Percentiles rank a stretch among this genome's conserved stretches.
Conservation (phyloP, 805 yeast species). For the Monosporozyma aerobia region DNA sequence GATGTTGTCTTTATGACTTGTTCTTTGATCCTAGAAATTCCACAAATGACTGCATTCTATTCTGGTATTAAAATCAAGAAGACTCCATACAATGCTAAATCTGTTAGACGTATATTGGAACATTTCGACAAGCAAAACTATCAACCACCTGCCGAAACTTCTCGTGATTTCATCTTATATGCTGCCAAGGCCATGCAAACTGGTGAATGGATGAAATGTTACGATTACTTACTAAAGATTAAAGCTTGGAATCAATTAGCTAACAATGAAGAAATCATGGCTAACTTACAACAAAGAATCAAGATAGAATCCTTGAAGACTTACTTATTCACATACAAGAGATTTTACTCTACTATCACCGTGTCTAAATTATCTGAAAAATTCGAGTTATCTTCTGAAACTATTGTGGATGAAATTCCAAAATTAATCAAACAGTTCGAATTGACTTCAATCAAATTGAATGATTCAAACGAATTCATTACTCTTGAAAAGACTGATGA, state of each 20-base stretch:
- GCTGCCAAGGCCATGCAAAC: constrained; percentile 82
- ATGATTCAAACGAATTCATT: constrained; percentile 52
- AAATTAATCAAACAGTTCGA: constrained; percentile 75
- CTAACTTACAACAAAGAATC: constrained; percentile 66
- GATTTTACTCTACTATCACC: constrained; percentile 67
- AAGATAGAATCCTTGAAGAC: constrained; percentile 89
- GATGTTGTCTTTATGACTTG: constrained; percentile 91
- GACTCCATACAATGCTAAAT: constrained; percentile 52
- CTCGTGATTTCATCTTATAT: constrained; percentile 85
- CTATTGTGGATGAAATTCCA: constrained; percentile 55
- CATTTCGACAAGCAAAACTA: constrained; percentile 89
- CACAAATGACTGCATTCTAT: constrained; percentile 69
- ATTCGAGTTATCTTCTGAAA: constrained; percentile 52
- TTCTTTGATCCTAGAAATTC: constrained; percentile 84
- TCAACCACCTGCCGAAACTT: constrained; percentile 96
- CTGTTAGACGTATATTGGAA: constrained; percentile 85
- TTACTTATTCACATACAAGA: constrained; percentile 77
- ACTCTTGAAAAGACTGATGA: constrained; percentile 71
- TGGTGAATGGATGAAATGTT: constrained; percentile 83
- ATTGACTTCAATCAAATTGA: constrained; percentile 51
- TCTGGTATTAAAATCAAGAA: constrained; percentile 53
- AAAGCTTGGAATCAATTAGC: constrained; percentile 80
- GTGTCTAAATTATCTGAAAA: constrained; percentile 51
- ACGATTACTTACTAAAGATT: constrained; percentile 46
- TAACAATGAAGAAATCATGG: constrained; percentile 54